phyloP scores from a whole-genome alignment of 495 filamentous ascomycete genomes.

The Haplographium delicatum region DNA sequence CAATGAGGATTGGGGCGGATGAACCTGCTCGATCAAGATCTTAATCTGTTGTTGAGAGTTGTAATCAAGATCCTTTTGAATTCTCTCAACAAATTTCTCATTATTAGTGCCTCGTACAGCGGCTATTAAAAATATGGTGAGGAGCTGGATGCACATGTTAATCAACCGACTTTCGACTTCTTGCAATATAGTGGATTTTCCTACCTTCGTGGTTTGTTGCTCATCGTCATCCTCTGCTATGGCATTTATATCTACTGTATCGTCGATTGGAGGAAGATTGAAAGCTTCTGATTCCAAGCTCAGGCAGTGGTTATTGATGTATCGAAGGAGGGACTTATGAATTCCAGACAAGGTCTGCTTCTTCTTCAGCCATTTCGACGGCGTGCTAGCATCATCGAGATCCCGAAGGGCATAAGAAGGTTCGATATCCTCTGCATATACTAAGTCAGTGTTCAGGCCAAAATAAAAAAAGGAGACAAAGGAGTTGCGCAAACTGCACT shows the following conservation, averaged over 20 bases:
- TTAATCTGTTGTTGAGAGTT: conserved; percentile 42
- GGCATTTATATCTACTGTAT: conserved; percentile 53
- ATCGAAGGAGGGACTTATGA: conserved; percentile 58
- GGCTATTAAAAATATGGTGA: conserved; percentile 58
- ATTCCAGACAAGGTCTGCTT: conserved; percentile 64
- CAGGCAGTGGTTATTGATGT: conserved; percentile 55
- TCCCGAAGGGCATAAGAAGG: conserved; percentile 60
- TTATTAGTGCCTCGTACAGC: conserved; percentile 54
- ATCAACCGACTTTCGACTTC: conserved; percentile 2
- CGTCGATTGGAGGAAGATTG: conserved; percentile 35
- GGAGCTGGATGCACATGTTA: conserved; percentile 45
- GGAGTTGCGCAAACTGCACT: conserved; percentile 38
- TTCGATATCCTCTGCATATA: conserved; percentile 51
- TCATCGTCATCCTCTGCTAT: conserved; percentile 41
- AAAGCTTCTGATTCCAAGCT: conserved; percentile 20
- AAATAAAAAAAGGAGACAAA: neutral
- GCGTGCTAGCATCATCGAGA: conserved; percentile 46
- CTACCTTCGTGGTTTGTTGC: conserved; percentile 21
- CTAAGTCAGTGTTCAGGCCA: conserved; percentile 8
- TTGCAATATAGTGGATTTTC: neutral
- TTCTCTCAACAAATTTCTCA: conserved; percentile 48
- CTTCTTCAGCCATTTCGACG: conserved; percentile 39
- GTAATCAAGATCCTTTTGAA: conserved; percentile 40
- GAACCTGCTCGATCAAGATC: conserved; percentile 46
- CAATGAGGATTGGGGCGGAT: too few relatives aligned